Evolutionary conservation across 495 filamentous ascomycete species (phyloP).

Genomic region (Apodospora peruviana): DNA sequence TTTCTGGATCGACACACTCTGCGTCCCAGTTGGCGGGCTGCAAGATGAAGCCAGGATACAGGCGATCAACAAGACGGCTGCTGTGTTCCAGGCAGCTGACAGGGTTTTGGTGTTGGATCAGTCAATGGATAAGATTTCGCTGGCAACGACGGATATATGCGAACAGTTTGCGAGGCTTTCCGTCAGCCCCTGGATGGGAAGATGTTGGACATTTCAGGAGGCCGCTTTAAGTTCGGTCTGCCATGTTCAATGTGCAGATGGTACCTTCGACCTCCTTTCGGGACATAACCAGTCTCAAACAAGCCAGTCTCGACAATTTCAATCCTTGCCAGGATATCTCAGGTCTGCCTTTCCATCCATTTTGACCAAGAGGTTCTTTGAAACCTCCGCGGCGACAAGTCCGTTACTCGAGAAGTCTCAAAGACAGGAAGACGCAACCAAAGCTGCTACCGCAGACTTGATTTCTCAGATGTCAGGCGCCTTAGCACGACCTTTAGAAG

Average conservation of each 20-base stretch:
- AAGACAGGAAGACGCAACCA: background rate
- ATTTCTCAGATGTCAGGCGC: slow-evolving; percentile 3
- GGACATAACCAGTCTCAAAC: background rate
- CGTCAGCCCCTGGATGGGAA: slow-evolving; percentile 15
- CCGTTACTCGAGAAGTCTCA: background rate
- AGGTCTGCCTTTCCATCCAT: no score
- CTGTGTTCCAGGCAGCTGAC: slow-evolving; percentile 18
- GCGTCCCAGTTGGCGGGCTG: slow-evolving; percentile 11
- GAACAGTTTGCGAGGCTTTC: slow-evolving; percentile 15
- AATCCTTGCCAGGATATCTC: no score
- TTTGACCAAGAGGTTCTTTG: background rate
- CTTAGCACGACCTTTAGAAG: slow-evolving; percentile 7
- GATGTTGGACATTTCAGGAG: slow-evolving; percentile 18
- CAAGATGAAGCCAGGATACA: slow-evolving; percentile 6
- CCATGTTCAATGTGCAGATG: slow-evolving; percentile 19
- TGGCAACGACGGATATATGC: slow-evolving; percentile 10
- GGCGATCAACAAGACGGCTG: slow-evolving; percentile 18
- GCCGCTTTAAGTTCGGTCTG: slow-evolving; percentile 9
- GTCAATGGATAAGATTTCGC: slow-evolving; percentile 9
- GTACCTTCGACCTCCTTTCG: slow-evolving; percentile 13
- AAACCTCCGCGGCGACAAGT: background rate
- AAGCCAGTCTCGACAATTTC: background rate
- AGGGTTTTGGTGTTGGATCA: slow-evolving; percentile 16
- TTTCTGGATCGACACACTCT: slow-evolving; percentile 22
- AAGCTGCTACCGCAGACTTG: slow-evolving; percentile 4